A percentile compares a stretch with the other conserved stretches of the same genome.
Conservation (phyloP, 352 stramenopile genomes). For the Globisporangium takayamanum region DNA sequence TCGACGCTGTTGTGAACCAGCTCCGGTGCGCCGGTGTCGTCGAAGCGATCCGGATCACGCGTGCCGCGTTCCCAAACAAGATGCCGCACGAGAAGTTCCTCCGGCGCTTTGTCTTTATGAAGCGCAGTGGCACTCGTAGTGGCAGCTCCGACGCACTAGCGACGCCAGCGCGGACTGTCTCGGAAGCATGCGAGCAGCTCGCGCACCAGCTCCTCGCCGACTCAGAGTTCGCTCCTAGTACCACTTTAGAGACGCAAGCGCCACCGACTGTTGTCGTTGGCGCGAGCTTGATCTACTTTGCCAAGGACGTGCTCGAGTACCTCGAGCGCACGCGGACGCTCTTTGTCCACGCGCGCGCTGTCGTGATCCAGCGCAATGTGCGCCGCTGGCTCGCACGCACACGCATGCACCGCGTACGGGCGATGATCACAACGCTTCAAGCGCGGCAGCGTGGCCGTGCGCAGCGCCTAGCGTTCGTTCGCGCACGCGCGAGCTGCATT, state of each 20-base stretch:
- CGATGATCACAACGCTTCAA: constrained; percentile 55
- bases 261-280: constrained; percentile 66
- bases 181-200: constrained; percentile 58
- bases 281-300: constrained; percentile 92
- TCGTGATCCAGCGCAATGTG: constrained; percentile 51
- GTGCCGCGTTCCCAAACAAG: constrained; percentile 90
- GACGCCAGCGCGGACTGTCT: constrained; percentile 35
- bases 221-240: neutral
- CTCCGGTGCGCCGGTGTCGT: constrained; percentile 87
- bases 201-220: constrained; percentile 40
- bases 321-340: constrained; percentile 74
- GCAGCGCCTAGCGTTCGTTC: constrained; percentile 36
- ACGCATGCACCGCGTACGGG: constrained; percentile 40
- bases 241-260: constrained; percentile 25
- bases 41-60: constrained; percentile 88
- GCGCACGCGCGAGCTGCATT: constrained; percentile 32
- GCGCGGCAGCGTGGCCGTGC: constrained; percentile 43
- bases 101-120: constrained; percentile 74
- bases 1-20: constrained; percentile 78
- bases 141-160: constrained; percentile 6
- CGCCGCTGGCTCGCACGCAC: constrained; percentile 47
- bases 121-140: constrained; percentile 18
- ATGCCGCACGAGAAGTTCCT: constrained; percentile 90
- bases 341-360: constrained; percentile 63
- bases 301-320: constrained; percentile 88